phyloP scores from a whole-genome alignment of 805 yeast genomes.

The Suhomyces canberraensis region DNA sequence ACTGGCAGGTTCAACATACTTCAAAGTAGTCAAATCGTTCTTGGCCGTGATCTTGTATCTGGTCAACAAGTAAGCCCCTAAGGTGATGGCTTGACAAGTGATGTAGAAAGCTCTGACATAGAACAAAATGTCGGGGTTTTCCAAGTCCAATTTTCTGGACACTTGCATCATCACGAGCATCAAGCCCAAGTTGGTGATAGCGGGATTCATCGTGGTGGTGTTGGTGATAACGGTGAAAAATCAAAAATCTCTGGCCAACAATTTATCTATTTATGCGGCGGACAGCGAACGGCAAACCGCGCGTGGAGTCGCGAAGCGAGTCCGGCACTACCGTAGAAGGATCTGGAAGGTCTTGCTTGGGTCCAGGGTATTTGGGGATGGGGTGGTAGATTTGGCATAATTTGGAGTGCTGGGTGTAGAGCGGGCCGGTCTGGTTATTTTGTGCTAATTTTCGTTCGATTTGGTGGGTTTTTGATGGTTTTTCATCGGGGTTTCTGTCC shows the following conservation, averaged over 20 bases:
- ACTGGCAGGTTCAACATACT: constrained; percentile 83
- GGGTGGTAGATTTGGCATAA: too few species aligned
- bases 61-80: constrained; percentile 64
- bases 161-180: constrained; percentile 97
- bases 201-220: constrained; percentile 67
- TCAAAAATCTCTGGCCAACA: too few species aligned
- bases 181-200: constrained; percentile 77
- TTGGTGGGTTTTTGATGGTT: too few species aligned
- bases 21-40: constrained; percentile 89
- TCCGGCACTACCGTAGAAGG: too few species aligned
- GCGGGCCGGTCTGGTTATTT: too few species aligned
- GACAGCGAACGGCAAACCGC: background rate
- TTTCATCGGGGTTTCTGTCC: too few species aligned
- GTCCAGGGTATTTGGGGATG: too few species aligned
- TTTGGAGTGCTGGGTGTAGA: too few species aligned
- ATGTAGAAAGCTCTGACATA: constrained; percentile 74
- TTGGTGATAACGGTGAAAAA: background rate
- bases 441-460: too few species aligned
- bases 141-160: constrained; percentile 83
- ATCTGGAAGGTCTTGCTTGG: too few species aligned
- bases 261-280: background rate
- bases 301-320: background rate
- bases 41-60: constrained; percentile 59
- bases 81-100: constrained; percentile 61
- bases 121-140: constrained; percentile 69